A percentile compares a stretch with the other conserved stretches of the same genome.
These are phyloP conservation scores for Pholiota microspora DNA, from an alignment of 768 basidiomycete genomes.

Conservation along the genomic window DNA sequence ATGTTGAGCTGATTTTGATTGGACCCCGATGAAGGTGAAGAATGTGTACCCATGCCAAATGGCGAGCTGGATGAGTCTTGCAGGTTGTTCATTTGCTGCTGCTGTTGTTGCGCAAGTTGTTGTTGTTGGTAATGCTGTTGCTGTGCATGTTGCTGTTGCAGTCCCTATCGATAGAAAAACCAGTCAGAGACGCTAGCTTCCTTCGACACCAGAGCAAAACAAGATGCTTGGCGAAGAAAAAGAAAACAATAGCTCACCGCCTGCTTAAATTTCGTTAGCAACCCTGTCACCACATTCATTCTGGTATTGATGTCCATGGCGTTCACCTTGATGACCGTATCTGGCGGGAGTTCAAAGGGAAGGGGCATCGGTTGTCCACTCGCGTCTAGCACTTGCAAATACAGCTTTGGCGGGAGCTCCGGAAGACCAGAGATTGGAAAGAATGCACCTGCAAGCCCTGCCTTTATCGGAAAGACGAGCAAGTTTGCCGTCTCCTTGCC, in stretches of 20 bases:
- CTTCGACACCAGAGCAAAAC: too few relatives aligned
- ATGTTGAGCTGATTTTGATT: conserved; percentile 12
- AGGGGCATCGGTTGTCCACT: background rate
- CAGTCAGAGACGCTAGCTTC: too few relatives aligned
- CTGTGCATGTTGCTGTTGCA: conserved; percentile 23
- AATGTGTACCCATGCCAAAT: background rate
- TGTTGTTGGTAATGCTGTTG: conserved; percentile 24
- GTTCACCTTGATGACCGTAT: background rate
- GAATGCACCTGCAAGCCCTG: conserved; percentile 41
- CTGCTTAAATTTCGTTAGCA: background rate
- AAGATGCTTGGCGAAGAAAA: too few relatives aligned
- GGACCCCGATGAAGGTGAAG: background rate
- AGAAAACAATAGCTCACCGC: too few relatives aligned
- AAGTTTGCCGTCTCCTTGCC: conserved; percentile 43
- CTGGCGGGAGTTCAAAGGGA: background rate
- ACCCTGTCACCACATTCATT: too few relatives aligned
- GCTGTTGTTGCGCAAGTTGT: conserved; percentile 15
- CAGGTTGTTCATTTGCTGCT: conserved; percentile 1
- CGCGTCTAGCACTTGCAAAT: background rate
- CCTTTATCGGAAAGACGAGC: conserved; percentile 41
- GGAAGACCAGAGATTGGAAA: conserved; percentile 55
- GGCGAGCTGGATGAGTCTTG: conserved; percentile 1
- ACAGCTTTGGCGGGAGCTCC: conserved; percentile 35
- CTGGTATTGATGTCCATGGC: too few relatives aligned
- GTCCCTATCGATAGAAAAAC: too few relatives aligned